Base-by-base conservation (phyloP, 2,329 filamentous ascomycete species). In the Aspergillus sp. region DNA sequence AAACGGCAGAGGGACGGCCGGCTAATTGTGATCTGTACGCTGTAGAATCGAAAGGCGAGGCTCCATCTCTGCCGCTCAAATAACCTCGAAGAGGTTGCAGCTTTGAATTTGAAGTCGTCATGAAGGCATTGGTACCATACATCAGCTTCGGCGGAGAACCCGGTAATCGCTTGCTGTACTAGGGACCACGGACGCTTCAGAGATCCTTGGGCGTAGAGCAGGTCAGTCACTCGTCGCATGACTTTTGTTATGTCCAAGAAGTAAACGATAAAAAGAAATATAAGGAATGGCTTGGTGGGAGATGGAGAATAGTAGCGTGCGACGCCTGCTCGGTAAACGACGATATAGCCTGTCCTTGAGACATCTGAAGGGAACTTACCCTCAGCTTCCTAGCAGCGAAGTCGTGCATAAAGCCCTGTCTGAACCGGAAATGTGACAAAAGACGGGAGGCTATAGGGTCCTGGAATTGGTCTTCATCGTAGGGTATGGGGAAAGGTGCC, bases 1-100 rank as follows among this genome's bases (percentile, higher is more conserved):
- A 66, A 54, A 13, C 66, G 66, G 49, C 69, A 72, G 13, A 74
- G 65, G 49, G 68, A 74, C 7, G 72, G 72, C 19, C 72, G 71
- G 45, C 68, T 60, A 17, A 74, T 66, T 13, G 71, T 64, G 48
- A 72, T 64, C 47, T 69, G 70, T 1, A 67, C 64, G 45, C 71
- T 71, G 47, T 74, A 72, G 55, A 69, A 76, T 47, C 64, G 62
- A 54, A 75, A 71, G 4, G 65, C 71, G 3, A 42, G 17, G 11
- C 34, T 42, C 40, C 40, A 42, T 42, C 40, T 19, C 11, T 19
- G 16, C 17, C 14, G 16, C 17, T 21, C 16, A 4, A 38, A 38
- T n/a, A 38, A 17, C 14, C 14, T 1, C 1, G 25, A 29, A 2
- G 25, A 38, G 7, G 7, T 38, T 2, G 14, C 34, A n/a, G 14